Evolutionary conservation across 2,329 filamentous ascomycete genomes (phyloP), one percentile per base, ranked within the genome.

Genomic region (Colletotrichum sidae): DNA sequence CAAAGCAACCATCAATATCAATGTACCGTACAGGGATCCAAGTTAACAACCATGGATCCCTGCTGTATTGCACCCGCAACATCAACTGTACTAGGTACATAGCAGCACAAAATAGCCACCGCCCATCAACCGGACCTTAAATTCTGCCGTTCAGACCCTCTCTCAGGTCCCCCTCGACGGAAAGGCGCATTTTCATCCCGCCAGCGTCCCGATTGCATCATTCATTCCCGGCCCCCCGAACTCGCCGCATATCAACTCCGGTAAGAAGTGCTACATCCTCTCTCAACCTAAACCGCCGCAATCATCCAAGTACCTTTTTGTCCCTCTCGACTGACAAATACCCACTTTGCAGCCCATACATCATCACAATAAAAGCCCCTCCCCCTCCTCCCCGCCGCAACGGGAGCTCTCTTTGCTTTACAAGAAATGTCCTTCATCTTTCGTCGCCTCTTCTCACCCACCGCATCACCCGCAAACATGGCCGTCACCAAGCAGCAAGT

Each of bases 401-500:
- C 37, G 7, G 12, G 13, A 39, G 12, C 37, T 25, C 12, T 12
- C 17, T n/a, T 44, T 13, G 11, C 15, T 5, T 12, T 11, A 39
- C 12, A 12, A n/a, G 45, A 47, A 68, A 88, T 88, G 84, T 92
- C 88, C 82, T 85, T 95, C 79, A 81, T 92, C 15, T 62, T 66
- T 75, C 86, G 89, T 75, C 85, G 87, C 76, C 84, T 96, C 76
- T 96, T 97, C 79, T 83, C 83, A 72, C 78, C 84, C 58, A 77
- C 82, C 76, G 37, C 52, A 42, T 45, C 41, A 38, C 84, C 91
- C 72, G 84, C 87, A 81, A 87, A 82, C 74, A 96, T 97, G 92
- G 90, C 92, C 75, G 88, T 91, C 77, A 92, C 93, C 75, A 93
- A 92, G 82, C 85, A 87, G 69, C 96, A 96, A 81, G 92, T 92